Conservation (phyloP, 2,329 filamentous ascomycete genomes). For the Emergomyces pasteurianus region DNA sequence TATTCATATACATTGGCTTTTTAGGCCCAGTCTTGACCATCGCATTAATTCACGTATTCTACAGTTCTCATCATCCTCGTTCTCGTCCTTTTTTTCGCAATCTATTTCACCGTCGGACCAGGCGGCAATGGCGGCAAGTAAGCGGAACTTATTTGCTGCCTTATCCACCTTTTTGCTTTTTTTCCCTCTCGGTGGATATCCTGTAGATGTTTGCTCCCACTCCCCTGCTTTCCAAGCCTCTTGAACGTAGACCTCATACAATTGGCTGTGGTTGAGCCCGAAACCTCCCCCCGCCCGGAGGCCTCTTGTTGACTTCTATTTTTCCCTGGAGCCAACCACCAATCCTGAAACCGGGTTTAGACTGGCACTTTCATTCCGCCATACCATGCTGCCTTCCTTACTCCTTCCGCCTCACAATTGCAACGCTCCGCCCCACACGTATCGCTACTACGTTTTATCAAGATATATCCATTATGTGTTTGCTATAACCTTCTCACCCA, state of each 20-base stretch:
- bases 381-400: background rate
- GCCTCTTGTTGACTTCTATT: background rate
- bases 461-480: constrained; percentile 7
- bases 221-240: background rate
- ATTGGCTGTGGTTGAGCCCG: background rate
- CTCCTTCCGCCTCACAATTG: background rate
- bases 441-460: background rate
- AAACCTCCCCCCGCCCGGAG: background rate
- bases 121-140: constrained; percentile 9
- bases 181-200: background rate
- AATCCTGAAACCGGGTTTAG: background rate
- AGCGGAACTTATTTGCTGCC: background rate
- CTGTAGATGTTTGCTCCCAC: background rate
- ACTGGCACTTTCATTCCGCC: background rate
- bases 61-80: constrained; percentile 44
- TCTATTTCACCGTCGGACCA: constrained; percentile 15
- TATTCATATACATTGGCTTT: constrained; percentile 1
- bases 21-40: background rate
- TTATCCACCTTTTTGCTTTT: background rate
- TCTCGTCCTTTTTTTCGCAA: constrained; percentile 36
- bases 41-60: constrained; percentile 2
- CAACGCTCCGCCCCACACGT: background rate
- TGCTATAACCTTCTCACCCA: too few relatives aligned
- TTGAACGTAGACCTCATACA: background rate
- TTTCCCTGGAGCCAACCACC: background rate